Base-by-base conservation (phyloP, 768 basidiomycete genomes). In the Mycena polygramma region DNA sequence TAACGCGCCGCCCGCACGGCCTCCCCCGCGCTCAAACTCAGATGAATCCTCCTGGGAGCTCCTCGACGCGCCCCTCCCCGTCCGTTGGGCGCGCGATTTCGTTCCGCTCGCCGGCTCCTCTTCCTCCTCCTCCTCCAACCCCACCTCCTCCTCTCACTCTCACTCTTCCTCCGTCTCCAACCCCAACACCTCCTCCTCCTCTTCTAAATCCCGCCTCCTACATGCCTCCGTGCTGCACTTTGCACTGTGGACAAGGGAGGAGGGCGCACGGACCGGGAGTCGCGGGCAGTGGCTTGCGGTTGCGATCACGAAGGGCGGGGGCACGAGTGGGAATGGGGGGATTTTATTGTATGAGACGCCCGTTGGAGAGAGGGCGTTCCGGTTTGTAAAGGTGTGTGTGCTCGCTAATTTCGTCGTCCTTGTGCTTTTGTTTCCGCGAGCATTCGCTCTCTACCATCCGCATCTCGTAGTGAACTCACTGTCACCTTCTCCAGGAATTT, bases 21-120 rank as follows among this genome's bases (percentile, higher is more conserved):
- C 59, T 37, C 59, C 74, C 41, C 20, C 41, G 7, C 68, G 71
- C 35, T 19, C 81, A 35, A 74, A 83, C 39, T 80, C 85, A 13
- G 81, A 80, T 53, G 89, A 89, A 57, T 85, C 88, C 15, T 83
- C 81, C 37, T 91, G 93, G 94, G 94, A 95, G 77, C 75, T 94
- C 8, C 84, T 94, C 13, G 93, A 94, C 15, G 88, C 89, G 41
- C 15, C 41, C 55, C 80, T 92, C 11, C 92, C 93, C 2, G 75
- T 95, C 53, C 88, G 92, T 39, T 96, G 94, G 94, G 93, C 94
- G n/a, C 92, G 91, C 0, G 94, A 96, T 78, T 95, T 88, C 76
- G 92, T 94, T 2, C 90, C 93, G 0, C 86, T 96, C n/a, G 93
- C 93, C 7, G 80, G 87, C 2, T 79, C 30, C 30, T 30, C 30